Evolutionary conservation across 371 early-diverging fungal genomes (phyloP), one percentile per base, ranked within the genome.

Genomic region (Chytridium lagenaria): DNA sequence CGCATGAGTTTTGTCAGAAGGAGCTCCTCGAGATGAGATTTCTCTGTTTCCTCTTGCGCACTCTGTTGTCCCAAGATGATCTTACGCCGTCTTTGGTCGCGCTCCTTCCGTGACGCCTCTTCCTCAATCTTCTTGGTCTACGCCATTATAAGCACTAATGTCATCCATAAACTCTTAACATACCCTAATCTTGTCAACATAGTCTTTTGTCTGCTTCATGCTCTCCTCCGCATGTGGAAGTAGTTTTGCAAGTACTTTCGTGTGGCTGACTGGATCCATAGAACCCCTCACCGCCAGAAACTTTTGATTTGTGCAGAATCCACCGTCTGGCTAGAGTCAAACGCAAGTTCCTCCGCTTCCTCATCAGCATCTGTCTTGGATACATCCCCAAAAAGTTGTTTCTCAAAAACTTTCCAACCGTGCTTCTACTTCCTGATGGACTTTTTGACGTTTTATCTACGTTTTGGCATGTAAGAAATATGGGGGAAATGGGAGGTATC

Each of bases 41-140:
- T 72, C 50, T 84, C 80, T 49, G 73, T 66, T 44, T 78, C 81
- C 49, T 85, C 83, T 59, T 84, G 78, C 28, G 75, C 77, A 26
- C 78, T 64, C 66, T 84, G 80, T 31, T 84, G 77, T 10, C 72
- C 78, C 30, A 87, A 69, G 16, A 86, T 50, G 19, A 77, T 70
- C 66, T 84, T 81, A 2, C 83, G 66, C 0, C 85, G 76, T 1
- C 81, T 59, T 59, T 81, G 81, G 44, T 87, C 87, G 12, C 87
- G 75, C 61, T 85, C 85, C 31, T 73, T 78, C 31, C 81, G 61
- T 12, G 80, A 69, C 0, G 68, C 76, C 50, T 83, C 83, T 49
- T 83, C 84, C 67, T 87, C 87, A 3, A 73, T 44, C 50, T 81
- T 81, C 61, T 78, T 64, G 22, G 78, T 67, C 86, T 81, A 50